A percentile compares a stretch with the other conserved stretches of the same genome.
Evolutionary conservation across 2,329 filamentous ascomycete species (phyloP).

Genomic region (Orbilia oligospora): DNA sequence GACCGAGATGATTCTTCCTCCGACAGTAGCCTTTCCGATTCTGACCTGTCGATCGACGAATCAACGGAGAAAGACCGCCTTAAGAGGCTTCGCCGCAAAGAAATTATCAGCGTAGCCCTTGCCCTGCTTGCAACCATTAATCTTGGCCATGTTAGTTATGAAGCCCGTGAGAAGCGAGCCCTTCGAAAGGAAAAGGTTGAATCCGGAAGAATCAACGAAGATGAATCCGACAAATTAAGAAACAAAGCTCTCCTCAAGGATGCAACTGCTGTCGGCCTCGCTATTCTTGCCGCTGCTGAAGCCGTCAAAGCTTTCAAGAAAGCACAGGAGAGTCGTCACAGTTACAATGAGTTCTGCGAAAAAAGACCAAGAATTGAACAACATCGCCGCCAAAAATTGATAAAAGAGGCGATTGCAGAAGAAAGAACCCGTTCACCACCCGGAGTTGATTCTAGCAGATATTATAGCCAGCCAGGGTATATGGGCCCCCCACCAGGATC

Average conservation of each 20-base stretch:
- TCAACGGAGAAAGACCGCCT: slow-evolving; percentile 35
- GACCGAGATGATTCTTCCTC: slow-evolving; percentile 34
- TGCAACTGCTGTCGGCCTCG: slow-evolving; percentile 50
- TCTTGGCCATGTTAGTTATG: slow-evolving; percentile 48
- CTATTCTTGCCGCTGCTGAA: slow-evolving; percentile 51
- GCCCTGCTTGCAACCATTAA: slow-evolving; percentile 54
- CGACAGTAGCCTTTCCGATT: slow-evolving; percentile 56
- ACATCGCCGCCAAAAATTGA: slow-evolving; percentile 42
- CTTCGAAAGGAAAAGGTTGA: slow-evolving; percentile 53
- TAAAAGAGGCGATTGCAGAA: slow-evolving; percentile 12
- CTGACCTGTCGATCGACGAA: slow-evolving; percentile 55
- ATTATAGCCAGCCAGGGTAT: slow-evolving; percentile 55
- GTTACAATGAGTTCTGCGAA: slow-evolving; percentile 30
- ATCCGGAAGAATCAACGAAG: slow-evolving; percentile 48
- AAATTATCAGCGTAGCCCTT: slow-evolving; percentile 57
- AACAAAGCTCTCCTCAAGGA: slow-evolving; percentile 53
- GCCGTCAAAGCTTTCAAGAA: slow-evolving; percentile 45
- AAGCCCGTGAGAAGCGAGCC: slow-evolving; percentile 49
- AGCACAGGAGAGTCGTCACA: slow-evolving; percentile 29
- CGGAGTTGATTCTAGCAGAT: slow-evolving; percentile 25
- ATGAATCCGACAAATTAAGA: slow-evolving; percentile 41
- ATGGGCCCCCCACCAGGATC: slow-evolving; percentile 52
- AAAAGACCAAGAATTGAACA: slow-evolving; percentile 50
- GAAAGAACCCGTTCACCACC: slow-evolving; percentile 1
- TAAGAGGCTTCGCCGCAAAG: slow-evolving; percentile 45